Conservation (phyloP, 768 basidiomycete species). For the Lactarius sanguifluus region DNA sequence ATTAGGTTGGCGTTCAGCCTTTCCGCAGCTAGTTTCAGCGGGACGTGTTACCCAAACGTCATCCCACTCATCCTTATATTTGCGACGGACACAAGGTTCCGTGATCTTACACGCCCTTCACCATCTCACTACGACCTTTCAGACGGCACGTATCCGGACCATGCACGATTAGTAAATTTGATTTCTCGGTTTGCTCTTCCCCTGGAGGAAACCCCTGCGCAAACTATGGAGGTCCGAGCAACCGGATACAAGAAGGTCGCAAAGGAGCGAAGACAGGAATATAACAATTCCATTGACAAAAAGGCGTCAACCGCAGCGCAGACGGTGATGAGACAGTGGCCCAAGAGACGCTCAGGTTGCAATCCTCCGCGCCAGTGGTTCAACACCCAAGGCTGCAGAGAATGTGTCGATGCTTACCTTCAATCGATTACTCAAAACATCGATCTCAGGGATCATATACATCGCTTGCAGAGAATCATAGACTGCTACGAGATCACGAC, state of each 20-base stretch:
- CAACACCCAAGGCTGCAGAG: not conserved
- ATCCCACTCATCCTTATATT: not conserved
- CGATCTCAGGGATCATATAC: constrained; percentile 1
- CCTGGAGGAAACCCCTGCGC: not conserved
- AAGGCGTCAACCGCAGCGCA: constrained; percentile 22
- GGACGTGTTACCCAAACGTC: not conserved
- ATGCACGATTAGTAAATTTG: not conserved
- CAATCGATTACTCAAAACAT: constrained; percentile 5
- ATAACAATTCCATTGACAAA: not conserved
- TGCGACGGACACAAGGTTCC: constrained; percentile 5
- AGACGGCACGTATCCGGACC: not conserved
- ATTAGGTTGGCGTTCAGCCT: constrained; percentile 11
- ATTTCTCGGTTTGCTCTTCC: not conserved
- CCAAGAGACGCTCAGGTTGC: not conserved
- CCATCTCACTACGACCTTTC: constrained; percentile 32
- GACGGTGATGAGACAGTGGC: constrained; percentile 19
- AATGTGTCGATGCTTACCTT: not conserved
- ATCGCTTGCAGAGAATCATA: constrained; percentile 2
- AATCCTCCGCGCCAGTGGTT: constrained; percentile 2
- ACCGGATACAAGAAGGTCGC: too few relatives aligned
- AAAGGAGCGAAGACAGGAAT: not conserved
- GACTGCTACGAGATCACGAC: not conserved
- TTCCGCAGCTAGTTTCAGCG: constrained; percentile 6
- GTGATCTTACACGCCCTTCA: not conserved
- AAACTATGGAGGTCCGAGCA: not conserved